A percentile compares a stretch with the other conserved stretches of the same genome.
phyloP scores from a whole-genome alignment of 352 stramenopile genomes.

The Globisporangium megalacanthum region DNA sequence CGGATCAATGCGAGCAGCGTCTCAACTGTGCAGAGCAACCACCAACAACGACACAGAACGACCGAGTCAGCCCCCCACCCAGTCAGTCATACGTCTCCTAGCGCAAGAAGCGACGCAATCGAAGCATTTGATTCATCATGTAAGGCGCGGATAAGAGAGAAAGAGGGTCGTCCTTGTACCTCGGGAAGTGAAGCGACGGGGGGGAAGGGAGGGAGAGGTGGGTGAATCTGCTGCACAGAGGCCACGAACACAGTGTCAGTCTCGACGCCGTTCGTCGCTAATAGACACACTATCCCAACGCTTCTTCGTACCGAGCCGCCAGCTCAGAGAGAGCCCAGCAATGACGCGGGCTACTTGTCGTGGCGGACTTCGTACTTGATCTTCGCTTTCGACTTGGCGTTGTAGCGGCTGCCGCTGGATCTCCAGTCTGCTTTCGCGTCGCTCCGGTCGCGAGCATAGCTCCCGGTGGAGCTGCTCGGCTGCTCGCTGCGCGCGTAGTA shows the following conservation, averaged over 20 bases:
- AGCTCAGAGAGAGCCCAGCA: neutral
- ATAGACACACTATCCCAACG: too few species aligned
- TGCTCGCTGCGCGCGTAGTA: constrained; percentile 8
- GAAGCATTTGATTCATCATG: constrained; percentile 1
- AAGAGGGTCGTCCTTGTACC: too few species aligned
- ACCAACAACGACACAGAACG: too few species aligned
- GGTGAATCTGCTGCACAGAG: too few species aligned
- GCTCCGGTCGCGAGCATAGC: constrained; percentile 11
- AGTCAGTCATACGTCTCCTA: too few species aligned
- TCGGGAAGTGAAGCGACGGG: too few species aligned
- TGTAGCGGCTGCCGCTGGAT: constrained; percentile 1
- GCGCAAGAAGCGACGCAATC: neutral
- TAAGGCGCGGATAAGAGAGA: neutral
- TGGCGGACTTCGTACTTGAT: constrained; percentile 11
- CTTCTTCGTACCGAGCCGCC: too few species aligned
- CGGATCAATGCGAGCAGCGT: too few species aligned
- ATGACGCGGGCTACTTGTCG: neutral
- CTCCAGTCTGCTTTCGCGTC: neutral
- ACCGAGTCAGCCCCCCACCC: too few species aligned
- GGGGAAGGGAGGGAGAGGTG: too few species aligned
- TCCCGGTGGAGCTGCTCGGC: constrained; percentile 9
- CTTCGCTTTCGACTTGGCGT: constrained; percentile 1
- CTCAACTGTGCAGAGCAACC: too few species aligned
- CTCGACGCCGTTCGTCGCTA: neutral
- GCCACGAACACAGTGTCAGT: neutral